Percentiles rank a stretch among this genome's conserved stretches.
Conservation (phyloP, 108 stramenopile genomes). For the Fragilaria crotonensis region DNA sequence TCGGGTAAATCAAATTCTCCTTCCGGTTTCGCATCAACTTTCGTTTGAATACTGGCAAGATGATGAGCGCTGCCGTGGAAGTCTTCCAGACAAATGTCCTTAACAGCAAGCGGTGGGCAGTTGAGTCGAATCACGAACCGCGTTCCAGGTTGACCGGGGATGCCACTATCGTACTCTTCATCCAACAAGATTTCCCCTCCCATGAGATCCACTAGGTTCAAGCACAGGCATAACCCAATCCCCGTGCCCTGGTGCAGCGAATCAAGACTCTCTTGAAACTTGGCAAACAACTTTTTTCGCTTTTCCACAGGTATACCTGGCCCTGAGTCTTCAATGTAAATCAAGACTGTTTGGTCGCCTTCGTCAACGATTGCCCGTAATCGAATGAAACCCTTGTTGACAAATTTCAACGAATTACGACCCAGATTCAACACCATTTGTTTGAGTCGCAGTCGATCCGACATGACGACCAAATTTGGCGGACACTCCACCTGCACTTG, state of each 20-base stretch:
- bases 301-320: constrained; percentile 32
- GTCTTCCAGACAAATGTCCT: too few relatives aligned
- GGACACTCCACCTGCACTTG: constrained; percentile 15
- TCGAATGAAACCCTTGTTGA: constrained; percentile 27
- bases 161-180: constrained; percentile 11
- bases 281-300: constrained; percentile 13
- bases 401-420: constrained; percentile 23
- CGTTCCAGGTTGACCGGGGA: constrained; percentile 4
- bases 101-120: not conserved
- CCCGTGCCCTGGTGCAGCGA: constrained; percentile 37
- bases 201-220: constrained; percentile 20
- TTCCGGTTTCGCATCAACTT: not conserved
- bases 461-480: constrained; percentile 6
- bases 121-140: constrained; percentile 7
- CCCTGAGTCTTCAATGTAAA: constrained; percentile 27
- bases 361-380: constrained; percentile 17
- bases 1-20: not conserved
- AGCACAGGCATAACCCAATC: constrained; percentile 20
- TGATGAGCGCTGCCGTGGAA: too few relatives aligned
- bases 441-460: constrained; percentile 26
- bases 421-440: constrained; percentile 37
- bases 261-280: too few relatives aligned
- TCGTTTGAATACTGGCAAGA: too few relatives aligned
- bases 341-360: constrained; percentile 9
- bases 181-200: constrained; percentile 24